Evolutionary conservation across 2,329 filamentous ascomycete species (phyloP).

Genomic region (Verticillium tricorpus): DNA sequence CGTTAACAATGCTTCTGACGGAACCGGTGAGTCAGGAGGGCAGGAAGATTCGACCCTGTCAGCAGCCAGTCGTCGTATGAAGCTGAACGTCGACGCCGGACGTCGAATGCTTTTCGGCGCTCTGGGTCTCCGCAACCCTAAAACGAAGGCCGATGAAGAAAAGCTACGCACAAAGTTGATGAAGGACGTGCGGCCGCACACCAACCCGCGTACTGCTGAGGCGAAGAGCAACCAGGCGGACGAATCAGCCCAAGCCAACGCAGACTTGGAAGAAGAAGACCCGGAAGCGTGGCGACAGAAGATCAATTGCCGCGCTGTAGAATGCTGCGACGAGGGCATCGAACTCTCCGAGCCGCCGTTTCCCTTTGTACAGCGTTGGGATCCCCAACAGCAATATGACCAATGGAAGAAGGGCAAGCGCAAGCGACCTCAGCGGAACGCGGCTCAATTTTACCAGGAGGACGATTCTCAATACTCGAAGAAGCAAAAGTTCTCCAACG

Average conservation of each 20-base stretch:
- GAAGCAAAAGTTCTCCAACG: constrained; percentile 17
- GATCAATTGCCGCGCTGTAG: constrained; percentile 73
- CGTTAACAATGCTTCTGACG: not conserved
- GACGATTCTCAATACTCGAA: constrained; percentile 9
- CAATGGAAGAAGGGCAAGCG: constrained; percentile 34
- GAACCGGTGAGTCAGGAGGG: not conserved
- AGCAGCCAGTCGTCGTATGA: constrained; percentile 24
- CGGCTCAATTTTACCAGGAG: constrained; percentile 35
- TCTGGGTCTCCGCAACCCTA: constrained; percentile 64
- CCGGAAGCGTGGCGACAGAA: constrained; percentile 68
- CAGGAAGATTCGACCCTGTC: constrained; percentile 6
- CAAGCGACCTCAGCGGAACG: constrained; percentile 42
- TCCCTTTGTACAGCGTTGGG: constrained; percentile 87
- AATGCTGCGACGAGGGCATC: constrained; percentile 71
- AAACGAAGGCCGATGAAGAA: constrained; percentile 63
- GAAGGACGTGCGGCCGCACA: constrained; percentile 40
- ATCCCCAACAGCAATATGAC: constrained; percentile 61
- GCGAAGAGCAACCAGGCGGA: constrained; percentile 10
- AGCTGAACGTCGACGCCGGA: constrained; percentile 51
- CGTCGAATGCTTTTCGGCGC: constrained; percentile 68
- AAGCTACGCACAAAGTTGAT: constrained; percentile 56
- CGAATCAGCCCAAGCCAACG: constrained; percentile 3
- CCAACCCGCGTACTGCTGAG: constrained; percentile 22
- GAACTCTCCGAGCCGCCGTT: constrained; percentile 75
- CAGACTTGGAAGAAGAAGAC: constrained; percentile 34